Percentiles rank a stretch among this genome's conserved stretches.
Evolutionary conservation across 306 rosid species (phyloP).

Genomic region (Biancaea sappan): DNA sequence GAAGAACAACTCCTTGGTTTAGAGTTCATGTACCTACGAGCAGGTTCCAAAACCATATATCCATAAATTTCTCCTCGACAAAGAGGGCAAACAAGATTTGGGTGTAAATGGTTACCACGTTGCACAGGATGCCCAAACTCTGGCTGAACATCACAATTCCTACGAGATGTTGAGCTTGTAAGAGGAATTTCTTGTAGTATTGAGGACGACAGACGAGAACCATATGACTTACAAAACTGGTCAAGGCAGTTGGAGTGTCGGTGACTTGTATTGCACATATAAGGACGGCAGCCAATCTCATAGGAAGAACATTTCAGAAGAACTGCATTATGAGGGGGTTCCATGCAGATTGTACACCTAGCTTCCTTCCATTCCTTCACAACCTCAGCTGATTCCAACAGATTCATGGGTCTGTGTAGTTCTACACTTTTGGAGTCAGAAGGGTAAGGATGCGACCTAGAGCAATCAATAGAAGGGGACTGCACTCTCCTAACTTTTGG

Average conservation of each 20-base stretch:
- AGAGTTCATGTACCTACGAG: slow-evolving; percentile 64
- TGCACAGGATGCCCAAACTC: slow-evolving; percentile 40
- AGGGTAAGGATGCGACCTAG: slow-evolving; percentile 56
- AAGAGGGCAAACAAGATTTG: slow-evolving; percentile 70
- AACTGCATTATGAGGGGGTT: slow-evolving; percentile 77
- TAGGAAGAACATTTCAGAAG: slow-evolving; percentile 75
- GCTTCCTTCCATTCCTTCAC: slow-evolving; percentile 76
- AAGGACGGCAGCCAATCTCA: slow-evolving; percentile 75
- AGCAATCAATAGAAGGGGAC: slow-evolving; percentile 49
- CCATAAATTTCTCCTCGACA: slow-evolving; percentile 86
- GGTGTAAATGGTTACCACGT: slow-evolving; percentile 42
- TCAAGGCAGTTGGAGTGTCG: slow-evolving; percentile 90
- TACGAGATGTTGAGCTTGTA: slow-evolving; percentile 42
- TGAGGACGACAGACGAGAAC: slow-evolving; percentile 48
- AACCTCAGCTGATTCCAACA: slow-evolving; percentile 42
- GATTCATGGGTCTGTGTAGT: slow-evolving; percentile 36
- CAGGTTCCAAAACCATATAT: slow-evolving; percentile 59
- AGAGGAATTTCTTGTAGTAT: slow-evolving; percentile 60
- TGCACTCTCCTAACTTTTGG: slow-evolving; percentile 66
- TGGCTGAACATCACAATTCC: slow-evolving; percentile 40
- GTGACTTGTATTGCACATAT: slow-evolving; percentile 82
- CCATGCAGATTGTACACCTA: slow-evolving; percentile 85
- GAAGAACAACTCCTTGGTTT: slow-evolving; percentile 74
- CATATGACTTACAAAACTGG: slow-evolving; percentile 74
- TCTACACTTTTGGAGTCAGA: slow-evolving; percentile 44